A percentile compares a stretch with the other conserved stretches of the same genome.
These are phyloP conservation scores for Mycena citricolor DNA, from an alignment of 1,284 basidiomycete genomes.

Conservation along the genomic window DNA sequence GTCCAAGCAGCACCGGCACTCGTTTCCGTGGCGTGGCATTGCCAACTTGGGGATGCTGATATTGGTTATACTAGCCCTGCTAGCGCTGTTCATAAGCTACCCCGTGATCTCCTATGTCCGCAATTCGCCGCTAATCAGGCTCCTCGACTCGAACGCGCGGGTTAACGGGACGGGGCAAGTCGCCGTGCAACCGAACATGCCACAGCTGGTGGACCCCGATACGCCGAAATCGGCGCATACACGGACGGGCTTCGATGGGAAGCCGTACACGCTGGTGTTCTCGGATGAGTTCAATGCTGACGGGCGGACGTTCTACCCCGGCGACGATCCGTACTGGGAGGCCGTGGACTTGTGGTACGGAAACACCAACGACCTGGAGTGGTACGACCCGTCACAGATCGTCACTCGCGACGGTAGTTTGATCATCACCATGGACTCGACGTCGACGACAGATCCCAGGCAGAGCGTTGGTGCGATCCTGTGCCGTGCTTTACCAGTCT, in stretches of 20 bases:
- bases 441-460: slow-evolving; percentile 30
- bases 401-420: slow-evolving; percentile 55
- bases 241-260: slow-evolving; percentile 65
- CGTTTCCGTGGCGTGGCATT: slow-evolving; percentile 21
- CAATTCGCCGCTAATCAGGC: slow-evolving; percentile 44
- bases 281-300: slow-evolving; percentile 82
- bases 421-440: slow-evolving; percentile 61
- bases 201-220: slow-evolving; percentile 62
- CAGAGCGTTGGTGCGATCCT: slow-evolving; percentile 35
- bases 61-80: slow-evolving; percentile 40
- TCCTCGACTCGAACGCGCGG: slow-evolving; percentile 62
- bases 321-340: slow-evolving; percentile 75
- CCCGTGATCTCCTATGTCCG: slow-evolving; percentile 66
- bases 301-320: slow-evolving; percentile 69
- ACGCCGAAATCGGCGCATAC: slow-evolving; percentile 61
- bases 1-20: slow-evolving; percentile 28
- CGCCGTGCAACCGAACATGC: slow-evolving; percentile 39
- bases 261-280: slow-evolving; percentile 68
- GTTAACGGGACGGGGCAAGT: slow-evolving; percentile 68
- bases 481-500: background rate
- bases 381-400: slow-evolving; percentile 57
- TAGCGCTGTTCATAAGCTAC: slow-evolving; percentile 75
- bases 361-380: slow-evolving; percentile 21
- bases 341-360: slow-evolving; percentile 68
- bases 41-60: slow-evolving; percentile 22